Evolutionary conservation across 2,329 filamentous ascomycete species (phyloP), one percentile per base, ranked within the genome.

Genomic region (Monosporascus ibericus): DNA sequence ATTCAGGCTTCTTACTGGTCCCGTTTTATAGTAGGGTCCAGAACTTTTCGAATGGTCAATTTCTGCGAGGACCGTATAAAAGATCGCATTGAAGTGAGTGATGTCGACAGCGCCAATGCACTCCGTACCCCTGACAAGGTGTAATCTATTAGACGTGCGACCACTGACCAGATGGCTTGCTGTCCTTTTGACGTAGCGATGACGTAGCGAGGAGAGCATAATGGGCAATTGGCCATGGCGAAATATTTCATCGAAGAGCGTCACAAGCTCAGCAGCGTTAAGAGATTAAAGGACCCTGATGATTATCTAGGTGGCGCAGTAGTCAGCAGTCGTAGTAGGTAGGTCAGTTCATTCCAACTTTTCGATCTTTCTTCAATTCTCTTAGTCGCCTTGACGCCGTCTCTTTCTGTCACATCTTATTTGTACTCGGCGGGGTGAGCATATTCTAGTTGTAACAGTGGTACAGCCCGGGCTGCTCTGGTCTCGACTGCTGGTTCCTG

Each of bases 11-110:
- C 39, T 48, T 50, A 38, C 47, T 61, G 11, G 20, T 50, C 18
- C 56, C 55, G 15, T 54, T 53, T 4, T 52, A 52, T n/a, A 48
- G 52, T 11, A 44, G 46, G 25, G 44, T 58, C 24, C 53, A 51
- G 3, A 55, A 58, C 39, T 61, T 51, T 48, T 24, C 48, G 50
- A 11, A 57, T 61, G 56, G 47, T 58, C 7, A 22, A 47, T 6
- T 61, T 61, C 48, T 61, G 58, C 30, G 56, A 56, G 39, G 54
- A 55, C 24, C 52, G 55, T 34, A 60, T 58, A 51, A 34, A 38
- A 5, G 44, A 24, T 11, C 54, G 56, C 20, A 48, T 57, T 20
- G 39, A 46, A 24, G 58, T 54, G 48, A 24, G 58, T 54, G 8
- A 3, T 46, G 44, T 25, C 30, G 20, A 14, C 27, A 27, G 27